Evolutionary conservation across 495 filamentous ascomycete species (phyloP).

Genomic region (Tuber melanosporum): DNA sequence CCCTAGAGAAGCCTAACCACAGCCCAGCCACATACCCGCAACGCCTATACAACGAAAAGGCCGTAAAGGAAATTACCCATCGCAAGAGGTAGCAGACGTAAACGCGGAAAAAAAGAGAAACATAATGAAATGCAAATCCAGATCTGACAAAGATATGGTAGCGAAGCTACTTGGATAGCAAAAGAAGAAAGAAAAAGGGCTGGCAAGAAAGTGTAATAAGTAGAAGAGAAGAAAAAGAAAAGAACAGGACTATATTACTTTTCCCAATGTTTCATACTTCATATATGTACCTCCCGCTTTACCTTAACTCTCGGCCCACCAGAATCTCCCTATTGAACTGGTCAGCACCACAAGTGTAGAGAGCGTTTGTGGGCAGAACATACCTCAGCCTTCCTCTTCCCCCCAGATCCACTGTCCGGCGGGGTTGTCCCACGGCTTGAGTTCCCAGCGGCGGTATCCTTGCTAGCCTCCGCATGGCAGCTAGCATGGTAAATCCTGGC

Average conservation of each 20-base stretch:
- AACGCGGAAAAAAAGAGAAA: conserved; percentile 12
- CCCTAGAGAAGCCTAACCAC: neutral
- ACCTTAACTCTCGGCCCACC: conserved; percentile 38
- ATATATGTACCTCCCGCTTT: conserved; percentile 33
- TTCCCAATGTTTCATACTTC: neutral
- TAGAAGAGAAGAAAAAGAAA: conserved; percentile 8
- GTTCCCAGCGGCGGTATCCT: conserved; percentile 46
- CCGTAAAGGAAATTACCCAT: conserved; percentile 3
- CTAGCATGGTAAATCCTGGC: conserved; percentile 79
- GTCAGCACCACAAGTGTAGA: neutral
- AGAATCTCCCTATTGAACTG: conserved; percentile 29
- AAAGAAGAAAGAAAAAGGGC: conserved; percentile 2
- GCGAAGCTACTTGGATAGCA: neutral
- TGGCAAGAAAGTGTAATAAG: conserved; percentile 5
- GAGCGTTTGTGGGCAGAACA: conserved; percentile 20
- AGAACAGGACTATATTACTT: conserved; percentile 12
- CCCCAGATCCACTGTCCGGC: conserved; percentile 33
- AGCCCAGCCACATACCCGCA: neutral
- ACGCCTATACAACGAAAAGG: conserved; percentile 4
- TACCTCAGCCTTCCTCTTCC: conserved; percentile 42
- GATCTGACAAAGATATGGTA: conserved; percentile 6
- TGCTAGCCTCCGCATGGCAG: conserved; percentile 77
- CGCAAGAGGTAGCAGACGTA: conserved; percentile 16
- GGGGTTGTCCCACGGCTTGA: conserved; percentile 38
- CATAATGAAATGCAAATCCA: neutral